Base-by-base conservation (phyloP, 2,329 filamentous ascomycete species). In the Fusarium kyushuense region DNA sequence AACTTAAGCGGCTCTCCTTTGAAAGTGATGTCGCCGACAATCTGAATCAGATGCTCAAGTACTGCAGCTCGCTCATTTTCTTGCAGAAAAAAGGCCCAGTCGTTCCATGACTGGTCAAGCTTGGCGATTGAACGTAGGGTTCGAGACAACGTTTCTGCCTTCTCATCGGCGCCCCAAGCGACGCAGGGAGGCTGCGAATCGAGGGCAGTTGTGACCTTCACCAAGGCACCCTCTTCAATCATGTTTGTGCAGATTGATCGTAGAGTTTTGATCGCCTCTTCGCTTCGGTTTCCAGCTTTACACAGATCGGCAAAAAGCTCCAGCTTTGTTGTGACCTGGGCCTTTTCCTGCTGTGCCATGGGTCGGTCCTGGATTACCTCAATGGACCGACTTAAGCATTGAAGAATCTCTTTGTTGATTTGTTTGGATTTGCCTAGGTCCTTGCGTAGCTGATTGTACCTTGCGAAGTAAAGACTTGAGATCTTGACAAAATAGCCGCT, bases 381-480 rank as follows among this genome's bases (percentile, higher is more conserved):
- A 48, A 92, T 84, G 1, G 90, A 91, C 55, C 87, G 84, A 57
- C 85, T 86, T 48, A 93, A 81, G 14, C 89, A 84, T 49, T 86
- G 84, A 16, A 91, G 76, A 2, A 85, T 80, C 19, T 77, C 76
- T 69, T 80, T 81, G 59, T 75, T 79, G 43, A 73, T 57, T 21
- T 78, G 74, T 52, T 79, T 79, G 13, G 76, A 72, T 42, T 76
- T 81, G 6, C 79, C 78, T 0, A 78, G 69, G 25, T 80, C 77
- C 49, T 85, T 86, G 16, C 83, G 79, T 62, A 87, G 75, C 43
- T 83, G 80, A 19, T 86, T 78, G 72, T 88, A 88, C 47, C 87
- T 82, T n/a, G 87, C 82, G 75, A 90, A 93, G 74, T 92, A 92
- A 5, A 92, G 82, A 70, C 91, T 90, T 0, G 91, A 93, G 27